phyloP scores from a whole-genome alignment of 2,329 filamentous ascomycete species.

The Claviceps sp. region DNA sequence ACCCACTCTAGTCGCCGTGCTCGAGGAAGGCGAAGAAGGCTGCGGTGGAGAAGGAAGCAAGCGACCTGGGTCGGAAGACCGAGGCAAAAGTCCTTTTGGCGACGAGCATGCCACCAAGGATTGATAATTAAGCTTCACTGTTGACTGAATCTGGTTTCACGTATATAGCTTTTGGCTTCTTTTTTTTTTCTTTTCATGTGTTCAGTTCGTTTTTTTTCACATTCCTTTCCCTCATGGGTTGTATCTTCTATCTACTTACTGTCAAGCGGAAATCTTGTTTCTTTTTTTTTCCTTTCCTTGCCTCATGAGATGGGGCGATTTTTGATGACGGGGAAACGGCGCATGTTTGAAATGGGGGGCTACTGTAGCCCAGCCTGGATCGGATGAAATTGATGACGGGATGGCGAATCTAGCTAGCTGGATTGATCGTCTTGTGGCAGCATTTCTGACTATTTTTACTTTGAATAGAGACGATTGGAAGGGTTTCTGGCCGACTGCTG shows the following conservation, averaged over 20 bases:
- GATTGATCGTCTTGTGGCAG: neutral
- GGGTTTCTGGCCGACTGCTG: neutral
- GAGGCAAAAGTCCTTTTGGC: slow-evolving; percentile 37
- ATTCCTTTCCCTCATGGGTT: neutral
- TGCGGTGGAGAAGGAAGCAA: slow-evolving; percentile 21
- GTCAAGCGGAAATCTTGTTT: neutral
- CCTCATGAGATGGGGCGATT: neutral
- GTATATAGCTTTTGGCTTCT: slow-evolving; percentile 3
- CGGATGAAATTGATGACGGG: slow-evolving; percentile 2
- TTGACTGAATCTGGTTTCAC: neutral
- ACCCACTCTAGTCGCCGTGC: slow-evolving; percentile 39
- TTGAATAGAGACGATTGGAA: slow-evolving; percentile 4
- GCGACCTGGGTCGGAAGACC: slow-evolving; percentile 14
- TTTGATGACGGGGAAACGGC: slow-evolving; percentile 3
- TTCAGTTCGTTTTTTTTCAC: neutral
- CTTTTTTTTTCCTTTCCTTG: neutral
- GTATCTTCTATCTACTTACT: neutral
- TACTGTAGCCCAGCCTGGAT: neutral
- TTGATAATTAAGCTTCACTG: slow-evolving; percentile 10
- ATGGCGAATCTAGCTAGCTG: slow-evolving; percentile 1
- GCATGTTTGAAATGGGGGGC: neutral
- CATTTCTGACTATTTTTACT: neutral
- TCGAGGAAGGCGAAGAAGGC: slow-evolving; percentile 32
- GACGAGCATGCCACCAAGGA: slow-evolving; percentile 45
- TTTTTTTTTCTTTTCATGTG: neutral